Evolutionary conservation across 352 stramenopile genomes (phyloP).

Genomic region (Pythium pyrilobum): DNA sequence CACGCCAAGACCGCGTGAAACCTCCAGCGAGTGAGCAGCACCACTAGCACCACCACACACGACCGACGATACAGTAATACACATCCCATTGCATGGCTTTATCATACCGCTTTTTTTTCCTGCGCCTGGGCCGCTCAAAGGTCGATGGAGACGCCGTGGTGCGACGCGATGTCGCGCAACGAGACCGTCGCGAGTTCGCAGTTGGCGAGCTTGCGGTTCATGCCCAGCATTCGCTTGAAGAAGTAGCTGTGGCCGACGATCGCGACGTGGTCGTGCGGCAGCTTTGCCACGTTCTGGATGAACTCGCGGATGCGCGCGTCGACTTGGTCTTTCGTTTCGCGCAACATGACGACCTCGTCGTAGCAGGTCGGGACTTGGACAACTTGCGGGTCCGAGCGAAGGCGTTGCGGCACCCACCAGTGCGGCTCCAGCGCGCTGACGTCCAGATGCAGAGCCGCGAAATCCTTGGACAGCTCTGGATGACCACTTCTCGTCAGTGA

Average conservation of each 20-base stretch:
- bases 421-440: slow-evolving; percentile 35
- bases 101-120: too few relatives aligned
- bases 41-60: background rate
- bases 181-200: slow-evolving; percentile 63
- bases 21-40: too few relatives aligned
- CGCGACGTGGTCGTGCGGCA: slow-evolving; percentile 67
- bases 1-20: slow-evolving; percentile 6
- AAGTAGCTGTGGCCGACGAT: slow-evolving; percentile 80
- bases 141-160: slow-evolving; percentile 7
- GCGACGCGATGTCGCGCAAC: slow-evolving; percentile 21
- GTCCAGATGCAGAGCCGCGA: slow-evolving; percentile 16
- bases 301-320: slow-evolving; percentile 67
- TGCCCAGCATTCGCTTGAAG: slow-evolving; percentile 81
- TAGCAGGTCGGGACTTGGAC: slow-evolving; percentile 25
- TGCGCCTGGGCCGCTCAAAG: background rate
- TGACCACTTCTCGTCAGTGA: too few relatives aligned
- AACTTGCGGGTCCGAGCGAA: slow-evolving; percentile 26
- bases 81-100: background rate
- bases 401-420: slow-evolving; percentile 57
- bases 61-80: background rate
- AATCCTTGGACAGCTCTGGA: slow-evolving; percentile 16
- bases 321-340: slow-evolving; percentile 50
- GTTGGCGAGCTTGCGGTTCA: slow-evolving; percentile 75
- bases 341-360: slow-evolving; percentile 49
- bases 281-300: slow-evolving; percentile 36